Evolutionary conservation across 148 eudicot species (phyloP).

Genomic region (Rhododendron simsii): DNA sequence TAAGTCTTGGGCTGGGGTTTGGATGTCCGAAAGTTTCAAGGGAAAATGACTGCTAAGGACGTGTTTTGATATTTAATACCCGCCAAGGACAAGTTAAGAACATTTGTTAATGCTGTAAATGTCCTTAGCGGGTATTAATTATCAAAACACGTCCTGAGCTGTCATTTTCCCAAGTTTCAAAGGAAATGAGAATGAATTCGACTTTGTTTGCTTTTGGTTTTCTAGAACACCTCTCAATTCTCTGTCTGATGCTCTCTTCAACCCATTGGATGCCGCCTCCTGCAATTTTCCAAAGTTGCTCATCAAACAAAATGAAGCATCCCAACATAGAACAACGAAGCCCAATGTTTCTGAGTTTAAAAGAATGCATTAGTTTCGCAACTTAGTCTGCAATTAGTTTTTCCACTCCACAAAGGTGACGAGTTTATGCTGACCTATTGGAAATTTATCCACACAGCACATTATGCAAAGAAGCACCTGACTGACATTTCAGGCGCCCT

Average conservation of each 20-base stretch:
- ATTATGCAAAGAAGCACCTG: not conserved
- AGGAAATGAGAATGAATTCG: no score
- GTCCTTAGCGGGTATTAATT: no score
- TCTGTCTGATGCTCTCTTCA: conserved; percentile 24
- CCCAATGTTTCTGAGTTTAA: not conserved
- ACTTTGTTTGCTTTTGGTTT: no score
- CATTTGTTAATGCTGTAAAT: no score
- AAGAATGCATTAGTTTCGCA: not conserved
- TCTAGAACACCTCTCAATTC: not conserved
- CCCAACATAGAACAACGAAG: not conserved
- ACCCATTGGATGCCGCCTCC: conserved; percentile 77
- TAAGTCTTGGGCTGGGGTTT: not conserved
- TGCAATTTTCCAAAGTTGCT: conserved; percentile 24
- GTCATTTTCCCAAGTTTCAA: no score
- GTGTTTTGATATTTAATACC: no score
- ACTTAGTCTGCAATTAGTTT: not conserved
- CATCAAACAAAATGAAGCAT: not conserved
- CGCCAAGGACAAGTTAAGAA: no score
- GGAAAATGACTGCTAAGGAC: no score
- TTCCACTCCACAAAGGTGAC: not conserved
- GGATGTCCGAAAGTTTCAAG: no score
- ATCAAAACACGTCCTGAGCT: no score
- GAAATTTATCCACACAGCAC: not conserved
- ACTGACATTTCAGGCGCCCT: not conserved
- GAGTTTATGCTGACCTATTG: not conserved